Conservation (phyloP, 768 basidiomycete species). For the Cyclocybe cylindracea region DNA sequence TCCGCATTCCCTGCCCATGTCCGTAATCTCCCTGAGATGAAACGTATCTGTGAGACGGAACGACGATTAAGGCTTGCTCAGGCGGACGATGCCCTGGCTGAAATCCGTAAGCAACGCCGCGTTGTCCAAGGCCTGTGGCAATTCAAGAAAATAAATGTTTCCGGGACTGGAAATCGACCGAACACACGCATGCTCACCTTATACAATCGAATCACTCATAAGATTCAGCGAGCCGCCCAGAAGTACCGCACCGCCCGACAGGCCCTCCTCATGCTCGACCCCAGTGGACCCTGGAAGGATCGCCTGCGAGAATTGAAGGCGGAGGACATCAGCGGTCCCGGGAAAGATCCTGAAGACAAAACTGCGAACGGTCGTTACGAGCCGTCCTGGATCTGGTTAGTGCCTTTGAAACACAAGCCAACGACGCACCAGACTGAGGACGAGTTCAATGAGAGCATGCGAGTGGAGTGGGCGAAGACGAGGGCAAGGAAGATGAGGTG, state of each 20-base stretch:
- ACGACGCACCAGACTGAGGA: not conserved
- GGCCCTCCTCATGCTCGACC: slow-evolving; percentile 12
- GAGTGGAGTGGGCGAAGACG: slow-evolving; percentile 12
- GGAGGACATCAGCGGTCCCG: slow-evolving; percentile 16
- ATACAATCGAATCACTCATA: slow-evolving; percentile 13
- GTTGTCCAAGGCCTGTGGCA: slow-evolving; percentile 14
- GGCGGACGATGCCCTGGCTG: slow-evolving; percentile 19
- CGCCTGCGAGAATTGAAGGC: slow-evolving; percentile 5
- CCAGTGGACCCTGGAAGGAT: slow-evolving; percentile 12
- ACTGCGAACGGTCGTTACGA: slow-evolving; percentile 1
- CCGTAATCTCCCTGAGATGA: not conserved
- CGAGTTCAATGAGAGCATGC: slow-evolving; percentile 11
- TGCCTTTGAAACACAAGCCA: not conserved
- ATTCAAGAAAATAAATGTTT: slow-evolving; percentile 24
- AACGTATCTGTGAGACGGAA: slow-evolving; percentile 12
- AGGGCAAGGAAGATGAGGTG: slow-evolving; percentile 9
- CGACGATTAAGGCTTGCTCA: slow-evolving; percentile 13
- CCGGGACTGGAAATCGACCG: slow-evolving; percentile 17
- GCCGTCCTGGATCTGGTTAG: slow-evolving; percentile 26
- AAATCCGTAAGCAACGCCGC: slow-evolving; percentile 13
- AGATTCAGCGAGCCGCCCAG: slow-evolving; percentile 4
- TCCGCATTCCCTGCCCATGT: not conserved
- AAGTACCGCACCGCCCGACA: slow-evolving; percentile 10
- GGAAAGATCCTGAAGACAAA: slow-evolving; percentile 9
- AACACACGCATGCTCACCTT: slow-evolving; percentile 17